phyloP scores from a whole-genome alignment of 1,284 basidiomycete genomes.

The Austroboletus niveus region DNA sequence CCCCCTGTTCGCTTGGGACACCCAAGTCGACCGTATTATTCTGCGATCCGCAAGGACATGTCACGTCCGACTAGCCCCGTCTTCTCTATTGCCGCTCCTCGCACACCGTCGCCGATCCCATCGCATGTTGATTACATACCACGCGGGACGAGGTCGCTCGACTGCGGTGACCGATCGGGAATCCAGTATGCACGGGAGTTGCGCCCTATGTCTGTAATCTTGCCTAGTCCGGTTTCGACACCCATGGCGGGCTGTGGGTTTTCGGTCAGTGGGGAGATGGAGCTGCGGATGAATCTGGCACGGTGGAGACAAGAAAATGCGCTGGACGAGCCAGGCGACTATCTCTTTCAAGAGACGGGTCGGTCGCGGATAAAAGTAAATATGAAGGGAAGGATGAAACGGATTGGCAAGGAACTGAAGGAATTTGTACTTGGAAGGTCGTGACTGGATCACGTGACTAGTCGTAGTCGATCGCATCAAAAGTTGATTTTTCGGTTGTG shows the following conservation, averaged over 20 bases:
- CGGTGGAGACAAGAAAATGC: slow-evolving; percentile 35
- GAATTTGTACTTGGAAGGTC: slow-evolving; percentile 36
- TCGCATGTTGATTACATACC: slow-evolving; percentile 26
- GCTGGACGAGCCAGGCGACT: slow-evolving; percentile 24
- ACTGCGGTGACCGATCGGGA: slow-evolving; percentile 29
- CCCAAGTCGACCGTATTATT: slow-evolving; percentile 58
- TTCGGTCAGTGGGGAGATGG: slow-evolving; percentile 59
- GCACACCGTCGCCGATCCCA: slow-evolving; percentile 27
- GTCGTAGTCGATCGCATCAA: too few relatives aligned
- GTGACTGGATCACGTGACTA: slow-evolving; percentile 5
- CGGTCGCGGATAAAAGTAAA: slow-evolving; percentile 19
- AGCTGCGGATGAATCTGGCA: slow-evolving; percentile 56
- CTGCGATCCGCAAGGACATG: slow-evolving; percentile 60
- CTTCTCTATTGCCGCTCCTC: slow-evolving; percentile 22
- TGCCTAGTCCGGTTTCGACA: slow-evolving; percentile 24
- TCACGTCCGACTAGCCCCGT: slow-evolving; percentile 39
- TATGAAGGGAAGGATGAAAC: slow-evolving; percentile 40
- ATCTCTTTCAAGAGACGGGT: slow-evolving; percentile 31
- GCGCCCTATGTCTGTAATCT: slow-evolving; percentile 35
- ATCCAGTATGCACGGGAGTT: slow-evolving; percentile 17
- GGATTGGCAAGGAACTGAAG: slow-evolving; percentile 42
- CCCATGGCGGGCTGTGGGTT: slow-evolving; percentile 36
- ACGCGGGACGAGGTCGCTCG: slow-evolving; percentile 31
- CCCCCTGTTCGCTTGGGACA: slow-evolving; percentile 46
- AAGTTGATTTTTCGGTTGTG: too few relatives aligned